Base-by-base conservation (phyloP, 805 yeast genomes). In the Pichia membranifaciens region DNA sequence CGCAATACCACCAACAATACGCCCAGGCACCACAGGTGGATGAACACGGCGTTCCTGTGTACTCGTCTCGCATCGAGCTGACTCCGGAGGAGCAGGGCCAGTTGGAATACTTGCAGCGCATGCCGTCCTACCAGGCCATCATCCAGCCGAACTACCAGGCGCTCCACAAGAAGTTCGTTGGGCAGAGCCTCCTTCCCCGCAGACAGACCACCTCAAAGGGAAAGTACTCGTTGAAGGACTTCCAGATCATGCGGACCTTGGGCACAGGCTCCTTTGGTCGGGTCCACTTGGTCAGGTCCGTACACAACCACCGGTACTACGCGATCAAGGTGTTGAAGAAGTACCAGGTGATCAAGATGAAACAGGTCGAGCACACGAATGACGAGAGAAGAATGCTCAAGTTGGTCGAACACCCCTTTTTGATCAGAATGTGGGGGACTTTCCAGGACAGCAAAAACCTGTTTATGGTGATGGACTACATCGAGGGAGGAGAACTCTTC, bases 401-500 rank as follows among this genome's bases (percentile, higher is more conserved):
- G 51, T 65, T 76, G 46, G 78, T 78, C 12, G 79, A 78, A 53
- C 83, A 78, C 56, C 83, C 83, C 6, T 78, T 78, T 52, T 67
- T 78, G 53, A 78, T 76, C 51, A 60, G 82, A 48, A 77, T 78
- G 82, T 78, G 83, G 83, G 83, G 83, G n/a, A 78, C 82, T 5
- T 78, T 74, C 56, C 82, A 78, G 59, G 83, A 78, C 56, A 67
- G 77, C 34, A 71, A 70, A 54, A 76, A 76, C 54, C 62, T 78
- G 48, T 78, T 78, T 52, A 77, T 78, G 82, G 75, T 78, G 33
- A 78, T 78, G 83, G 83, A 78, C 58, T 78, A 77, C 61, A 77
- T 78, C 56, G 83, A 78, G 60, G 83, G 83, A 21, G 83, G 83
- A 22, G 83, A 78, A 61, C 67, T 78, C 44, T 78, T 78, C 54